Conservation (phyloP, 1,284 basidiomycete genomes). For the Pisolithus thermaeus region DNA sequence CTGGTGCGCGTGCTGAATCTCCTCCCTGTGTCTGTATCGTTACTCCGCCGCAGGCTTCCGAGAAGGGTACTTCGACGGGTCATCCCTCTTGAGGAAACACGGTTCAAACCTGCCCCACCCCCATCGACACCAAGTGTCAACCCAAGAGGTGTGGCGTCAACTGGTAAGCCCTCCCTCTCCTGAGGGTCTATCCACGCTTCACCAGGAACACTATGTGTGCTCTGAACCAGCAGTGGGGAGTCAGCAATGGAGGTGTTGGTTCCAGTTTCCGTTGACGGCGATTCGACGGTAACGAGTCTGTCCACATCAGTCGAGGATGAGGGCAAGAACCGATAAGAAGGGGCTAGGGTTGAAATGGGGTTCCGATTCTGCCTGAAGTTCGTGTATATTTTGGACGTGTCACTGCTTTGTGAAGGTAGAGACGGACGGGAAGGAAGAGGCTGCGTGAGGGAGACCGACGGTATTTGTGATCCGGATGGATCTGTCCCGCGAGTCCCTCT, state of each 20-base stretch:
- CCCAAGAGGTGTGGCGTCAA: slow-evolving; percentile 8
- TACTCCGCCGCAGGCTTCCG: neutral
- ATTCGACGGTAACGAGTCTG: neutral
- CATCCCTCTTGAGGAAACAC: slow-evolving; percentile 13
- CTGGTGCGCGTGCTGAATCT: neutral
- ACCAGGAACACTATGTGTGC: slow-evolving; percentile 33
- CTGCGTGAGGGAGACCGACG: slow-evolving; percentile 2
- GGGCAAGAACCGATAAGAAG: neutral
- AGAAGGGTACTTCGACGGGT: neutral
- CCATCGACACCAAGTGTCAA: neutral
- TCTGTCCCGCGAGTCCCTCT: too few relatives aligned
- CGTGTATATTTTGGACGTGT: neutral
- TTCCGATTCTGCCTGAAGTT: neutral
- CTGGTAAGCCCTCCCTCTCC: slow-evolving; percentile 41
- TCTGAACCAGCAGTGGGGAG: slow-evolving; percentile 15
- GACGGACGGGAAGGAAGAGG: slow-evolving; percentile 1
- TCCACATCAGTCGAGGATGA: neutral
- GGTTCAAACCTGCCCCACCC: slow-evolving; percentile 7
- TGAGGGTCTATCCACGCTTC: slow-evolving; percentile 37
- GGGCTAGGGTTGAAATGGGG: neutral
- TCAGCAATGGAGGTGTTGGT: slow-evolving; percentile 7
- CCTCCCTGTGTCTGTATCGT: slow-evolving; percentile 1
- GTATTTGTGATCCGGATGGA: neutral
- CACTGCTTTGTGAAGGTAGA: slow-evolving; percentile 5
- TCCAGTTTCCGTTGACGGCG: slow-evolving; percentile 3